Conservation (phyloP, 768 basidiomycete genomes). For the Lactarius akahatsu region DNA sequence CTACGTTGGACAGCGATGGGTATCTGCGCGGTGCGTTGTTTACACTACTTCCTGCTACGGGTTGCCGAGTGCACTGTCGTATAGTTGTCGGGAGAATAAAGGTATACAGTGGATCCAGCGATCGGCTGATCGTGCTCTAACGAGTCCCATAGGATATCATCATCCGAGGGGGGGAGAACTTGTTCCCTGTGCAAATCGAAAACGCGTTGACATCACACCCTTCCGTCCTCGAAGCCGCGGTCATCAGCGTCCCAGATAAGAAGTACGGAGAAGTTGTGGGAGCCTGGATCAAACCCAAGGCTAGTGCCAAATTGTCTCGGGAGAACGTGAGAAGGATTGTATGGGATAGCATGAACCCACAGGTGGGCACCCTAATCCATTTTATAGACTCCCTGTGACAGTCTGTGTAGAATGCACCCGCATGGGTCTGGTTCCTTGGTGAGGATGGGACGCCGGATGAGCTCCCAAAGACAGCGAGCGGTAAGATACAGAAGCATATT, state of each 20-base stretch:
- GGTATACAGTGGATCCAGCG: conserved; percentile 39
- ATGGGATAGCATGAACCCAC: conserved; percentile 67
- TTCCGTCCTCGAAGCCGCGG: conserved; percentile 68
- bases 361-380: conserved; percentile 45
- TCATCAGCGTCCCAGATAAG: conserved; percentile 64
- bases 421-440: conserved; percentile 82
- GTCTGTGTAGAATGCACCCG: conserved; percentile 61
- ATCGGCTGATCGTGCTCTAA: background rate
- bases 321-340: conserved; percentile 58
- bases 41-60: background rate
- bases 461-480: conserved; percentile 83
- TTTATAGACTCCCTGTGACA: conserved; percentile 1
- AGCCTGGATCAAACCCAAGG: conserved; percentile 61
- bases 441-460: conserved; percentile 59
- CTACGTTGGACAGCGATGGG: conserved; percentile 77
- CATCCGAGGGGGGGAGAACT: conserved; percentile 85
- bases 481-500: conserved; percentile 83
- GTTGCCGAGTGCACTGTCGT: background rate
- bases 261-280: conserved; percentile 79
- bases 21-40: conserved; percentile 62
- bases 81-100: conserved; percentile 79
- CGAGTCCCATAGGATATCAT: conserved; percentile 61
- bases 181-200: conserved; percentile 85
- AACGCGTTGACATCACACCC: conserved; percentile 60
- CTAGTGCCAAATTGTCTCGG: conserved; percentile 38